Conservation (phyloP, 139 green algal species). For the Chlamydomonas eustigma region DNA sequence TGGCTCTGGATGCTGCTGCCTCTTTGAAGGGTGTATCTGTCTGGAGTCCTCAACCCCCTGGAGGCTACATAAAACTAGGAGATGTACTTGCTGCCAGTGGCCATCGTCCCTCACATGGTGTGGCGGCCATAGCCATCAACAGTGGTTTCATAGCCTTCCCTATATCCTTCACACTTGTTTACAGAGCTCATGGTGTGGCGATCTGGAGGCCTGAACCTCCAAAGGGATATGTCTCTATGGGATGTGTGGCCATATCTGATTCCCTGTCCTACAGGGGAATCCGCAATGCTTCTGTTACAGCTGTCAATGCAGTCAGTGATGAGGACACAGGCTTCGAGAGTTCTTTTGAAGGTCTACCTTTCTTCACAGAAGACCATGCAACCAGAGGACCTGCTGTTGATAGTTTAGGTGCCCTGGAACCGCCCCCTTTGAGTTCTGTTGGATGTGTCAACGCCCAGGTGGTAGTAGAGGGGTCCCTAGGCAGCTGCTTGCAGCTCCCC, state of each 20-base stretch:
- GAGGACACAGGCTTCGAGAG: no score
- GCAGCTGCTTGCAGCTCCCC: conserved; percentile 52
- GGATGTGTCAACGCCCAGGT: conserved; percentile 42
- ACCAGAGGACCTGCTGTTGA: no score
- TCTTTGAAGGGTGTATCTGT: conserved; percentile 58
- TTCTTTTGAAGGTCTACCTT: no score
- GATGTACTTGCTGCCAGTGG: neutral
- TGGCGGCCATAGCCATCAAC: conserved; percentile 71
- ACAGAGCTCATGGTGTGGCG: conserved; percentile 32
- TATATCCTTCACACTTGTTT: conserved; percentile 41
- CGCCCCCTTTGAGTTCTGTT: conserved; percentile 35
- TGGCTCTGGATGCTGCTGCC: conserved; percentile 35
- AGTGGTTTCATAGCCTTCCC: conserved; percentile 73
- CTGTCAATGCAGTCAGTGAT: no score
- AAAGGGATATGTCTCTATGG: conserved; percentile 64
- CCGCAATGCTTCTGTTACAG: conserved; percentile 6
- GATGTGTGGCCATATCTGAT: conserved; percentile 53
- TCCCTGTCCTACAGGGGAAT: neutral
- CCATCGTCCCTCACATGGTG: neutral
- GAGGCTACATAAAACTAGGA: conserved; percentile 65
- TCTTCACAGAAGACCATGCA: no score
- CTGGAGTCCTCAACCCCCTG: conserved; percentile 70
- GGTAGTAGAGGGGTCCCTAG: conserved; percentile 52
- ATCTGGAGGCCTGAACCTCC: conserved; percentile 70
- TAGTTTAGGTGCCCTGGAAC: no score